phyloP scores from a whole-genome alignment of 129 eudicot genomes.

The Smallanthus sonchifolius region DNA sequence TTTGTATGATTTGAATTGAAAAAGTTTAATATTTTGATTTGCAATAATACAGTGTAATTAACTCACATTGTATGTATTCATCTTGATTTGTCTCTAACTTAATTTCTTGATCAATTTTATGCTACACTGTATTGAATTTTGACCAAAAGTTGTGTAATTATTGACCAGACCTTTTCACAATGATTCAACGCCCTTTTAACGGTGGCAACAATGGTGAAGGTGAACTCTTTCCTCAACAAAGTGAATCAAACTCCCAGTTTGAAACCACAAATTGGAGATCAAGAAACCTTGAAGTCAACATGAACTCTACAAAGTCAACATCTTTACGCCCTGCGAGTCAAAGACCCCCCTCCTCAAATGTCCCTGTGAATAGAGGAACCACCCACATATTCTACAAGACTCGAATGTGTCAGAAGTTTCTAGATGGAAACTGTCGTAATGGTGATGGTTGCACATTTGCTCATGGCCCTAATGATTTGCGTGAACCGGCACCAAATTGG shows the following conservation, averaged over 20 bases:
- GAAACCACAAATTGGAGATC: slow-evolving; percentile 41
- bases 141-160: not conserved
- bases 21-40: not conserved
- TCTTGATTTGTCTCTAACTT: slow-evolving; percentile 1
- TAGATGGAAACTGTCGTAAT: slow-evolving; percentile 59
- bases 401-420: slow-evolving; percentile 60
- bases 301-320: slow-evolving; percentile 30
- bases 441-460: slow-evolving; percentile 79
- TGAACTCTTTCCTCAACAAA: slow-evolving; percentile 30
- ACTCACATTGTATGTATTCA: not conserved
- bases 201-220: slow-evolving; percentile 39
- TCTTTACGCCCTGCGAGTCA: slow-evolving; percentile 20
- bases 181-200: slow-evolving; percentile 31
- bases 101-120: not conserved
- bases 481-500: slow-evolving; percentile 91
- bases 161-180: slow-evolving; percentile 6
- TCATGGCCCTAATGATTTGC: slow-evolving; percentile 69
- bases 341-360: slow-evolving; percentile 22
- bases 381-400: slow-evolving; percentile 80
- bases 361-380: slow-evolving; percentile 50
- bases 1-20: not conserved
- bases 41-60: not conserved
- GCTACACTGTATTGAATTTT: not conserved
- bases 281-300: slow-evolving; percentile 36
- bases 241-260: slow-evolving; percentile 27